Evolutionary conservation across 176 grass and related monocot genomes (phyloP), one percentile per base, ranked within the genome.

Genomic region (Oryza nivara): DNA sequence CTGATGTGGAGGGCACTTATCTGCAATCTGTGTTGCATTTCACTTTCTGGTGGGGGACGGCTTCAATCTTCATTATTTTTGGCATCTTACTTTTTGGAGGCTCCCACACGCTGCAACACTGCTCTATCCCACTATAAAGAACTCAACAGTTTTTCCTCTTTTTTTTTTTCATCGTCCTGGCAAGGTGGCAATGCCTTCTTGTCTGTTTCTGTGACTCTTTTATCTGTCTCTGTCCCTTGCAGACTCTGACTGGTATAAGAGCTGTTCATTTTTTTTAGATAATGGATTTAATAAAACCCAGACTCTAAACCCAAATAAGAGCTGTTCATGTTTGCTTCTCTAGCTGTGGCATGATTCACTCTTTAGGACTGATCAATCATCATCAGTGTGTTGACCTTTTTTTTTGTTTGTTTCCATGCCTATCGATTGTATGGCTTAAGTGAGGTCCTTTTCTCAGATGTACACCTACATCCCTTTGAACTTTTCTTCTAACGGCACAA

Each of bases 1-100:
- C 61, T 87, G 80, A 70, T 30, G 75, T 82, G 88, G 83, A 90
- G 38, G 83, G 20, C 88, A 86, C 88, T 60, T 82, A 82, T 44
- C 72, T 86, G 73, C 32, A 82, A 32, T 72, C 73, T 75, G 70
- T 44, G 9, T n/a, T 78, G 83, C 73, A 68, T 47, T 79, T 49
- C 84, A 86, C 74, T 49, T 74, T 78, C 60, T 86, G 63, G 65
- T 9, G 72, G 72, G 78, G 34, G 23, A n/a, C 58, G 1, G 22
- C 43, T 77, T 70, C 13, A 83, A 74, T n/a, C 85, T 80, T 75
- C 74, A 15, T 68, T 68, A 83, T 87, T 61, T 75, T 75, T 75
- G 75, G 49, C 80, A 80, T 69, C 84, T 80, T 77, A 75, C 68
- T 73, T 86, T 73, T 36, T 46, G 66, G 73, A 78, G 19, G 17